phyloP scores from a whole-genome alignment of 1,284 basidiomycete species.

The Ganoderma meredithae region DNA sequence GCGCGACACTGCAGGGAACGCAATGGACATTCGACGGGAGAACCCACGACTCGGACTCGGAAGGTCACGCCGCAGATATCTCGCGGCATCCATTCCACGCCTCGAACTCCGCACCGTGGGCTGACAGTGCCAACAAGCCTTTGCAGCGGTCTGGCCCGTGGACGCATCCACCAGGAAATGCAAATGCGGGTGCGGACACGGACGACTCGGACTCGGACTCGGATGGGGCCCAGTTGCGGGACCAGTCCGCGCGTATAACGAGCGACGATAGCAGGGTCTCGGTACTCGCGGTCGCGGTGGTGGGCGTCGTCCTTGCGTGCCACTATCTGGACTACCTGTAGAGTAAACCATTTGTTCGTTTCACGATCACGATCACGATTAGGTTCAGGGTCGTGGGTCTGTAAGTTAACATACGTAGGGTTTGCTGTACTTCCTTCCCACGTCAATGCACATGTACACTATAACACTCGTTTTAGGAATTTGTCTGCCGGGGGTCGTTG shows the following conservation, averaged over 20 bases:
- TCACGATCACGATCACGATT: not conserved
- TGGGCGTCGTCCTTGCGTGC: not conserved
- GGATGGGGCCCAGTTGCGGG: not conserved
- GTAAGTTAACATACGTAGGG: not conserved
- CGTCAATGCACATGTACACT: too few relatives aligned
- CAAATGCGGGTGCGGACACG: not conserved
- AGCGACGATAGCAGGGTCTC: not conserved
- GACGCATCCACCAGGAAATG: not conserved
- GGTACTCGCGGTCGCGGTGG: not conserved
- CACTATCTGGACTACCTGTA: constrained; percentile 7
- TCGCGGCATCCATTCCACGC: too few relatives aligned
- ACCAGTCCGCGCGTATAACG: not conserved
- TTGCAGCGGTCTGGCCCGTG: not conserved
- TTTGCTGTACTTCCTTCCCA: not conserved
- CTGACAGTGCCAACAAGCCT: not conserved
- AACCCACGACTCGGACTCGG: not conserved
- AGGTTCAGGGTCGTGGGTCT: not conserved
- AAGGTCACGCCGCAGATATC: not conserved
- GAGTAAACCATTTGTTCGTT: not conserved
- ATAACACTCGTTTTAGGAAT: too few relatives aligned
- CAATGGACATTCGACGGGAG: not conserved
- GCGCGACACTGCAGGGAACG: not conserved
- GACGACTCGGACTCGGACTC: too few relatives aligned
- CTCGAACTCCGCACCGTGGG: too few relatives aligned
- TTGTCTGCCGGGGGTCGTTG: too few relatives aligned